These are phyloP conservation scores for Candida labiduridarum DNA, from an alignment of 1,139 yeast species.

Conservation along the genomic window DNA sequence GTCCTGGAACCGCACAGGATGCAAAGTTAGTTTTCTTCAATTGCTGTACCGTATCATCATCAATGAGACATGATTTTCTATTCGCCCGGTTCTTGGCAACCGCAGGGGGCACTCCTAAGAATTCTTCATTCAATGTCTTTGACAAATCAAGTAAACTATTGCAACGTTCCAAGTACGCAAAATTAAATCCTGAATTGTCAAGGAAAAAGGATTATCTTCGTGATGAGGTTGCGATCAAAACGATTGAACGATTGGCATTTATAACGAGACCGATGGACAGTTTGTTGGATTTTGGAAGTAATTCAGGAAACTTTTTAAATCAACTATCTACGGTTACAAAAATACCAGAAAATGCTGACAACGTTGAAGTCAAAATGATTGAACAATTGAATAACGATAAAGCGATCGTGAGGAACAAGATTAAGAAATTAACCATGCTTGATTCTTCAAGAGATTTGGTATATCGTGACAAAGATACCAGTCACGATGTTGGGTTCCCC, in stretches of 20 bases:
- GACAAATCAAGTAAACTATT: slow-evolving; percentile 60
- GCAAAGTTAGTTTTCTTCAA: no score
- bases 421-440: slow-evolving; percentile 63
- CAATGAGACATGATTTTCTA: background rate
- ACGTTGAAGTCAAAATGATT: slow-evolving; percentile 29
- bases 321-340: slow-evolving; percentile 36
- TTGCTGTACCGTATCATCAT: no score
- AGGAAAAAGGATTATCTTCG: slow-evolving; percentile 72
- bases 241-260: slow-evolving; percentile 75
- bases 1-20: no score
- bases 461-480: slow-evolving; percentile 45
- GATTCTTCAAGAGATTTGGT: slow-evolving; percentile 63
- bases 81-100: slow-evolving; percentile 25
- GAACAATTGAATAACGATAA: slow-evolving; percentile 56
- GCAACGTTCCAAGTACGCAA: slow-evolving; percentile 60
- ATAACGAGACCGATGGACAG: slow-evolving; percentile 64
- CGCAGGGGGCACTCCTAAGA: slow-evolving; percentile 21
- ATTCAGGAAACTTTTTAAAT: slow-evolving; percentile 61
- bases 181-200: slow-evolving; percentile 45
- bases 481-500: slow-evolving; percentile 39
- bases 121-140: slow-evolving; percentile 54
- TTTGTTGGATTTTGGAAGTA: slow-evolving; percentile 73
- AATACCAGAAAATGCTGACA: slow-evolving; percentile 28
- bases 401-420: slow-evolving; percentile 49
- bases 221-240: slow-evolving; percentile 72